These are phyloP conservation scores for Penicillium sp. DNA, from an alignment of 2,329 filamentous ascomycete genomes.

Conservation along the genomic window DNA sequence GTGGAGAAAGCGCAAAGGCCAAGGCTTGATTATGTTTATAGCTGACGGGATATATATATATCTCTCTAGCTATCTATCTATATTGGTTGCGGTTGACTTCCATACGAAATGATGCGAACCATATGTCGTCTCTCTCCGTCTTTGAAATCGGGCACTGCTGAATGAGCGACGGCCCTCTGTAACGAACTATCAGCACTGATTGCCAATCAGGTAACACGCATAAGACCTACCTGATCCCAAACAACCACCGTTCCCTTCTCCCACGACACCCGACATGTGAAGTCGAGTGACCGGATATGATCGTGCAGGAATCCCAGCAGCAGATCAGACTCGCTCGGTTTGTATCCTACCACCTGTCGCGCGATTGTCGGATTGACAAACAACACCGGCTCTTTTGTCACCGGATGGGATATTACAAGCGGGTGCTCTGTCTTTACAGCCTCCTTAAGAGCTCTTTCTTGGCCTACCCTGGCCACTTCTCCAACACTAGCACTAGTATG, in stretches of 20 bases:
- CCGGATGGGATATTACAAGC: conserved; percentile 14
- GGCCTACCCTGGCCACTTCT: conserved; percentile 15
- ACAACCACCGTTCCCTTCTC: conserved; percentile 19
- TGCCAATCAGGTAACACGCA: background rate
- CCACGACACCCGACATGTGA: conserved; percentile 14
- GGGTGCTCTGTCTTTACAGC: conserved; percentile 20
- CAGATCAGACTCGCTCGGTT: conserved; percentile 15
- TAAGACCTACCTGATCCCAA: conserved; percentile 16
- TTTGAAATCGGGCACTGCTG: conserved; percentile 18
- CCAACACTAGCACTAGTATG: conserved; percentile 20
- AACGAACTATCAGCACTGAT: background rate
- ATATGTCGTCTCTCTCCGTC: conserved; percentile 17
- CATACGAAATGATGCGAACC: conserved; percentile 21
- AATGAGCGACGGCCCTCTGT: conserved; percentile 18
- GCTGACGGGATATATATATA: conserved; percentile 11
- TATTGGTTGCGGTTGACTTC: conserved; percentile 13
- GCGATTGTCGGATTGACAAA: conserved; percentile 20
- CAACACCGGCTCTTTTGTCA: conserved; percentile 12
- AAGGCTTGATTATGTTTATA: conserved; percentile 30
- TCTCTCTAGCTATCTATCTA: background rate
- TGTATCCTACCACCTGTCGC: conserved; percentile 18
- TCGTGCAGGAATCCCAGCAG: conserved; percentile 15
- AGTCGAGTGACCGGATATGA: conserved; percentile 20
- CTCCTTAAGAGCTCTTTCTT: conserved; percentile 16
- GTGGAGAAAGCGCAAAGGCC: conserved; percentile 49